Evolutionary conservation across 768 basidiomycete genomes (phyloP).

Genomic region (Leccinum aurantiacum): DNA sequence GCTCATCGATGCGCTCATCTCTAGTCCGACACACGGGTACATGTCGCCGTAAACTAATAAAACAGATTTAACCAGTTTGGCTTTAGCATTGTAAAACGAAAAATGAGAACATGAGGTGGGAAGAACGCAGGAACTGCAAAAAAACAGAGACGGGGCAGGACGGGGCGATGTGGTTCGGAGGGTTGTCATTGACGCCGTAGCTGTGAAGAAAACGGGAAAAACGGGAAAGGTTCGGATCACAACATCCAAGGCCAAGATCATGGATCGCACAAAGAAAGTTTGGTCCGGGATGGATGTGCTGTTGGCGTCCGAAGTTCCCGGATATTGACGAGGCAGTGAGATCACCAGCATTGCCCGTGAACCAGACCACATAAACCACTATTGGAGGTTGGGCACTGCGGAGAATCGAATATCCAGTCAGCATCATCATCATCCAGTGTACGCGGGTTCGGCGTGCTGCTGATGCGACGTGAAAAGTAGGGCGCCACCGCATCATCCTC

Average conservation of each 20-base stretch:
- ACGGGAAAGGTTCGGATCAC: conserved; percentile 26
- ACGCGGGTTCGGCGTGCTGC: background rate
- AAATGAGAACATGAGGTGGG: conserved; percentile 2
- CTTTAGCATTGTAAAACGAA: conserved; percentile 3
- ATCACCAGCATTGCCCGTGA: background rate
- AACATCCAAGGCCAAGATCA: conserved; percentile 2
- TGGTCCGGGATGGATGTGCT: conserved; percentile 11
- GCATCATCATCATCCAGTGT: background rate
- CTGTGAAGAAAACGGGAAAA: conserved; percentile 4
- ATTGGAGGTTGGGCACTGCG: conserved; percentile 6
- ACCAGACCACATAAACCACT: background rate
- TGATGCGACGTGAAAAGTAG: background rate
- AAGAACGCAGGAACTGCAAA: background rate
- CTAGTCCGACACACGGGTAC: background rate
- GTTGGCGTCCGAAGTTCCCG: conserved; percentile 17
- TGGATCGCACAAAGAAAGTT: background rate
- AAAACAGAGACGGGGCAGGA: background rate
- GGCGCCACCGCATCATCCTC: conserved; percentile 2
- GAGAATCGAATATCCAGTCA: conserved; percentile 9
- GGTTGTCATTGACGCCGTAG: background rate
- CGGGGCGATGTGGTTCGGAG: conserved; percentile 1
- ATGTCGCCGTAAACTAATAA: background rate
- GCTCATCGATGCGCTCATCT: background rate
- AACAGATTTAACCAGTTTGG: background rate
- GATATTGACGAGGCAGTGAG: conserved; percentile 15